These are phyloP conservation scores for Thielaviopsis ethacetica DNA, from an alignment of 2,329 filamentous ascomycete genomes.

Conservation along the genomic window DNA sequence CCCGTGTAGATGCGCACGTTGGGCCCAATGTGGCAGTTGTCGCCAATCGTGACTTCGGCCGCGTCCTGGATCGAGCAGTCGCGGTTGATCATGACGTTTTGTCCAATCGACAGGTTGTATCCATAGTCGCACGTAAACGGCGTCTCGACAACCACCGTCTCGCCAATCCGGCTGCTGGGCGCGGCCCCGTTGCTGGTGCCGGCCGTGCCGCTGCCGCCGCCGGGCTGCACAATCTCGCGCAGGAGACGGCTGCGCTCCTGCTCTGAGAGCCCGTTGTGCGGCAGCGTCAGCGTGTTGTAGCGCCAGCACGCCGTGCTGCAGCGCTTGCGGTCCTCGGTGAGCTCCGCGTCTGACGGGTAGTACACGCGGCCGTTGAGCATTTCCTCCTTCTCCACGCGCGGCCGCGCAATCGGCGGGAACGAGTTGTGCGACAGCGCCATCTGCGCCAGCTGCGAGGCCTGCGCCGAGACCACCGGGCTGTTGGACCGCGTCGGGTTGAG, in stretches of 20 bases:
- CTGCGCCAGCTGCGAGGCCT: slow-evolving; percentile 27
- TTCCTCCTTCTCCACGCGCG: slow-evolving; percentile 64
- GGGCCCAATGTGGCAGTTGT: slow-evolving; percentile 60
- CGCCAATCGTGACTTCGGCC: slow-evolving; percentile 66
- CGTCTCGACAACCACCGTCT: slow-evolving; percentile 62
- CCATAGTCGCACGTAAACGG: slow-evolving; percentile 92
- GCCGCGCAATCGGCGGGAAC: slow-evolving; percentile 22
- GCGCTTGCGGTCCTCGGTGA: slow-evolving; percentile 69
- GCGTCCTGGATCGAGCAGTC: slow-evolving; percentile 79
- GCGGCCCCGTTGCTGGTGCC: slow-evolving; percentile 29
- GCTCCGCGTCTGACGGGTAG: slow-evolving; percentile 58
- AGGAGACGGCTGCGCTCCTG: slow-evolving; percentile 55
- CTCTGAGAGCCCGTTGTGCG: slow-evolving; percentile 51
- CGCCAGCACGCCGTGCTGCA: slow-evolving; percentile 69
- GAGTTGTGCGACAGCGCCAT: slow-evolving; percentile 40
- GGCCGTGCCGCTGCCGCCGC: slow-evolving; percentile 34
- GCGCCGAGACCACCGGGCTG: slow-evolving; percentile 27
- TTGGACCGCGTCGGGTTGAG: slow-evolving; percentile 33
- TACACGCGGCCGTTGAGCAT: slow-evolving; percentile 75
- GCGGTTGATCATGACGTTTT: slow-evolving; percentile 67
- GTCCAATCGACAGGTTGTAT: slow-evolving; percentile 80
- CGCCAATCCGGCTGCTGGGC: slow-evolving; percentile 44
- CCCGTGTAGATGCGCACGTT: slow-evolving; percentile 77
- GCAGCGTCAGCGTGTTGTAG: slow-evolving; percentile 73
- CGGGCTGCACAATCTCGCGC: slow-evolving; percentile 53